phyloP scores from a whole-genome alignment of 805 yeast genomes.

The Starmera pachycereana region DNA sequence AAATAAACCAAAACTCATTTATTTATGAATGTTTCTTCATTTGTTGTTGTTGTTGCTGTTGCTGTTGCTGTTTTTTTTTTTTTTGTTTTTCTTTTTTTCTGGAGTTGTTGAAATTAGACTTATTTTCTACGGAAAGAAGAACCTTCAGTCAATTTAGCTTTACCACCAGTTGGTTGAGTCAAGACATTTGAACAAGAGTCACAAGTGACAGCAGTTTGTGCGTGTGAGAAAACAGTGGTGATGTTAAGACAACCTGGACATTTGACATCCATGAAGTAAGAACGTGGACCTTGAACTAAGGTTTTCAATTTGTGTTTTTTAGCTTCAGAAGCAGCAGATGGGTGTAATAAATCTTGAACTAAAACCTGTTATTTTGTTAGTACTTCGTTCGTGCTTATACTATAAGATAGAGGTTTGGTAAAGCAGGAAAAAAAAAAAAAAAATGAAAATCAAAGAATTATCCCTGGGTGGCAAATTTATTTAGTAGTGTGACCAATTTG shows the following conservation, averaged over 20 bases:
- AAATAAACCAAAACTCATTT: no score
- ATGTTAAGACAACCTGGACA: constrained; percentile 99
- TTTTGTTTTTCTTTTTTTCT: no score
- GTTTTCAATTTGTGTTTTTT: constrained; percentile 95
- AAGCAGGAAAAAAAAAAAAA: not conserved
- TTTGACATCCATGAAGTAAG: constrained; percentile 99
- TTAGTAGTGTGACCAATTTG: no score
- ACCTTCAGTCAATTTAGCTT: constrained; percentile 99
- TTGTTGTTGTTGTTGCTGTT: no score
- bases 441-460: not conserved
- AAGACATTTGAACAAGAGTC: constrained; percentile 97
- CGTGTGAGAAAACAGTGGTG: constrained; percentile 99
- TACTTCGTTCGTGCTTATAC: constrained; percentile 1
- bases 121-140: constrained; percentile 99
- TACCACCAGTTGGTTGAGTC: constrained; percentile 99
- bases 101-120: constrained; percentile 14
- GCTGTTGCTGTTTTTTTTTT: no score
- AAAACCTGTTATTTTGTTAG: constrained; percentile 55
- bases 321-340: constrained; percentile 94
- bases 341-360: constrained; percentile 98
- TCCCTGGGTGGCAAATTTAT: no score
- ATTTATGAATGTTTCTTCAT: no score
- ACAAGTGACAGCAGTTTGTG: constrained; percentile 99
- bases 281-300: constrained; percentile 96
- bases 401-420: not conserved